A percentile compares a stretch with the other conserved stretches of the same genome.
Conservation (phyloP, 352 stramenopile species). For the Phytophthora nicotianae region DNA sequence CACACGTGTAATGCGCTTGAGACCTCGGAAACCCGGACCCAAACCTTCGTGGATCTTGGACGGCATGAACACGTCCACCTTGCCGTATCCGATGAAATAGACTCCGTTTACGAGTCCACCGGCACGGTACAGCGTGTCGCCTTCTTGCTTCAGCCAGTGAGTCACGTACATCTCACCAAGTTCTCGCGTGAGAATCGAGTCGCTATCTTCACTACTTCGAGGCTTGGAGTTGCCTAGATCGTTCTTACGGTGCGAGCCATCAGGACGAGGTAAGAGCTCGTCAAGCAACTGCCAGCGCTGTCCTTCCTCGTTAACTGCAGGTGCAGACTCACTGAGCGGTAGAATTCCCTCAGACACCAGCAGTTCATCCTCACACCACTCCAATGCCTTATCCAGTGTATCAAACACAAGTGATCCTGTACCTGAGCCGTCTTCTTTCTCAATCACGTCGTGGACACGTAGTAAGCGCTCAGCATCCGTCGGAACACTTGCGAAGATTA, state of each 20-base stretch:
- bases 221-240: conserved; percentile 5
- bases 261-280: conserved; percentile 56
- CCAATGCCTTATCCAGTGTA: conserved; percentile 80
- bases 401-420: conserved; percentile 81
- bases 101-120: conserved; percentile 66
- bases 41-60: conserved; percentile 81
- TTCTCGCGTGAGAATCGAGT: conserved; percentile 52
- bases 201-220: not conserved
- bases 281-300: conserved; percentile 62
- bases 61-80: conserved; percentile 86
- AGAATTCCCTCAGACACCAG: conserved; percentile 73
- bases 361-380: conserved; percentile 89
- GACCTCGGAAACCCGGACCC: conserved; percentile 75
- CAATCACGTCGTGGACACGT: conserved; percentile 82
- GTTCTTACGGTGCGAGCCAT: conserved; percentile 25
- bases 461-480: conserved; percentile 72
- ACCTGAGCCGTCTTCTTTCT: conserved; percentile 57
- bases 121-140: conserved; percentile 73
- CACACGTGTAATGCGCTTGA: conserved; percentile 82
- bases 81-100: conserved; percentile 86
- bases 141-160: conserved; percentile 55
- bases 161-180: conserved; percentile 80
- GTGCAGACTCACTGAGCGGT: conserved; percentile 63
- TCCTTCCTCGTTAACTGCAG: conserved; percentile 40
- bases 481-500: conserved; percentile 80